Evolutionary conservation across 305 asterid genomes (phyloP), one percentile per base, ranked within the genome.

Genomic region (Rubia tinctorum): DNA sequence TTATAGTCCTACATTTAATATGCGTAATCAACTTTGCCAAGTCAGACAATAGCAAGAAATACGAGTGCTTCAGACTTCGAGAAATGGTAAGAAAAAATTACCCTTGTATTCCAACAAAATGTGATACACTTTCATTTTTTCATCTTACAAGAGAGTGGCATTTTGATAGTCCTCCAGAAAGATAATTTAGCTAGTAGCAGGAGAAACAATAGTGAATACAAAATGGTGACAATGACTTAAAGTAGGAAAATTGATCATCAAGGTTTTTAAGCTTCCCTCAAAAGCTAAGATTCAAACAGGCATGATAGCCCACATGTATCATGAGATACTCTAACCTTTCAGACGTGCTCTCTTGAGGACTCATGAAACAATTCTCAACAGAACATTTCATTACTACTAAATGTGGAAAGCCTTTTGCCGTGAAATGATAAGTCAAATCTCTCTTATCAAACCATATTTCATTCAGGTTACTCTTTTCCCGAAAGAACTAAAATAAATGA

Each of bases 1-100:
- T 79, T 84, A 73, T 88, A 84, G 60, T 92, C 99, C 99, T 94
- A 82, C 76, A 80, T 64, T 63, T 49, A 73, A 56, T 78, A 78
- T 44, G 44, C 67, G 9, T 39, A 66, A 61, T n/a, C 43, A 74
- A 75, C 68, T 59, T 75, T 45, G 8, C 22, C 37, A 45, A 40
- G 61, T 69, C 53, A 69, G 27, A 60, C 6, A 10, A 27, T 2
- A 59, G 30, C 58, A 71, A 59, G 42, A 40, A 40, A 51, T 56
- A 49, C 39, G 4, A 34, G 42, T 53, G 6, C 17, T 53, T 34
- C 49, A 69, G 30, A 56, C 73, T 27, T 13, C 18, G n/a, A 10
- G 22, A 58, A 56, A 20, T 17, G 12, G n/a, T 51, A 39, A 18
- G 15, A 56, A 55, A 56, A n/a, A 45, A 10, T 55, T 51, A 70